phyloP scores from a whole-genome alignment of 495 filamentous ascomycete species.

The Podospora australis region DNA sequence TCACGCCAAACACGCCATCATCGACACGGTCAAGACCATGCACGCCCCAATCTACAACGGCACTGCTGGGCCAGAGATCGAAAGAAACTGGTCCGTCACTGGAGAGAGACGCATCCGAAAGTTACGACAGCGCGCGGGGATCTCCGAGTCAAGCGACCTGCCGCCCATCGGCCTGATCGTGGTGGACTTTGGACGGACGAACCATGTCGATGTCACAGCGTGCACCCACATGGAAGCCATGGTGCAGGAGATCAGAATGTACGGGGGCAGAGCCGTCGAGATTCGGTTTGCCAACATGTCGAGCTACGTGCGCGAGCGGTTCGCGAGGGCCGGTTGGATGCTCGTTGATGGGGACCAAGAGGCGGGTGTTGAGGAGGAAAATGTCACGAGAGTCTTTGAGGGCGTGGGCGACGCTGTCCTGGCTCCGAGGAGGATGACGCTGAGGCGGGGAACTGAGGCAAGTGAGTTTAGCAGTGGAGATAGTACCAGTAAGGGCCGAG shows the following conservation, averaged over 20 bases:
- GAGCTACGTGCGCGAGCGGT: constrained; percentile 15
- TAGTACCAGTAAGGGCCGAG: neutral
- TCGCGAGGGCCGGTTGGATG: constrained; percentile 18
- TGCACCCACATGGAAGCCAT: constrained; percentile 15
- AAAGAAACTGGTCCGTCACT: constrained; percentile 43
- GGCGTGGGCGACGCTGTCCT: neutral
- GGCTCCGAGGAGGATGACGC: neutral
- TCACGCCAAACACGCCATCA: constrained; percentile 30
- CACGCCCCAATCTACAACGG: constrained; percentile 27
- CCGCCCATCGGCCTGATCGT: constrained; percentile 17
- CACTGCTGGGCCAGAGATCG: constrained; percentile 17
- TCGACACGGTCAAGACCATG: constrained; percentile 39
- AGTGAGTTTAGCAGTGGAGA: neutral
- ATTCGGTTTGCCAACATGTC: constrained; percentile 19
- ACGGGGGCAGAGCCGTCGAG: constrained; percentile 12
- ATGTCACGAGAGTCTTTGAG: neutral
- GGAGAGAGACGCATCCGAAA: constrained; percentile 24
- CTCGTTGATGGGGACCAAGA: neutral
- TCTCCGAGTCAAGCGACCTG: constrained; percentile 8
- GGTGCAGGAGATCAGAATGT: constrained; percentile 16
- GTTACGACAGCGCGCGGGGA: constrained; percentile 14
- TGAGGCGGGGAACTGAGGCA: neutral
- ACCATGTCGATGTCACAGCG: constrained; percentile 20
- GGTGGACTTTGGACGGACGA: constrained; percentile 19
- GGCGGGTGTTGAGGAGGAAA: neutral